Base-by-base conservation (phyloP, 768 basidiomycete genomes). In the Psilocybe sp. region DNA sequence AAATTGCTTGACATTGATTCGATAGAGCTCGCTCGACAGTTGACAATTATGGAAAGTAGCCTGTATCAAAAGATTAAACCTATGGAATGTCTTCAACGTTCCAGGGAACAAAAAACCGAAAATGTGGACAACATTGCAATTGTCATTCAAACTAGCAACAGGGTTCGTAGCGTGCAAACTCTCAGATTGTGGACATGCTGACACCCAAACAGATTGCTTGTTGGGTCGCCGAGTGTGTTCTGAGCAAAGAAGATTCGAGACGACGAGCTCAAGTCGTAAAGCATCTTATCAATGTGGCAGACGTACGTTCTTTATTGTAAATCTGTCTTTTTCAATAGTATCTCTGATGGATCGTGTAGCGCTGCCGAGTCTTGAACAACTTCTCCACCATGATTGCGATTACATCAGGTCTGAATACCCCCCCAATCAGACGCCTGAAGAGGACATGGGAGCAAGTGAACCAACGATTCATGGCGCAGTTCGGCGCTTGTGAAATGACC, bases 351-450 rank as follows among this genome's bases (percentile, higher is more conserved):
- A 41, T 33, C 12, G 35, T 47, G n/a, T 55, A 98, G 95, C 89
- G 91, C 28, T 96, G 95, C 65, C 89, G 92, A 40, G 67, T 70
- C 14, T 70, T 98, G 56, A 90, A 95, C 66, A 98, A 98, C 69
- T 98, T 92, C 70, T 95, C 94, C 15, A 90, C 86, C n/a, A 92
- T 98, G 86, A 91, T 93, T 51, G 93, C 94, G 32, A 89, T 98
- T 49, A 85, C 94, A 34, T 96, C 96, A 12, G 96, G 94, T 6
- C 75, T 98, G 46, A 95, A 96, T 59, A 92, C 92, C 1, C 89
- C 96, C 15, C 92, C 93, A 11, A 94, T 98, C 53, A 85, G 89
- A 39, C 84, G 96, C 8, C 74, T 98, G 51, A 95, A 93, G 65
- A 82, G 96, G 44, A 95, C 96, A 4, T 95, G 92, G 87, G 93